These are phyloP conservation scores for Hypoxylon sp. DNA, from an alignment of 2,329 filamentous ascomycete genomes.

Conservation along the genomic window DNA sequence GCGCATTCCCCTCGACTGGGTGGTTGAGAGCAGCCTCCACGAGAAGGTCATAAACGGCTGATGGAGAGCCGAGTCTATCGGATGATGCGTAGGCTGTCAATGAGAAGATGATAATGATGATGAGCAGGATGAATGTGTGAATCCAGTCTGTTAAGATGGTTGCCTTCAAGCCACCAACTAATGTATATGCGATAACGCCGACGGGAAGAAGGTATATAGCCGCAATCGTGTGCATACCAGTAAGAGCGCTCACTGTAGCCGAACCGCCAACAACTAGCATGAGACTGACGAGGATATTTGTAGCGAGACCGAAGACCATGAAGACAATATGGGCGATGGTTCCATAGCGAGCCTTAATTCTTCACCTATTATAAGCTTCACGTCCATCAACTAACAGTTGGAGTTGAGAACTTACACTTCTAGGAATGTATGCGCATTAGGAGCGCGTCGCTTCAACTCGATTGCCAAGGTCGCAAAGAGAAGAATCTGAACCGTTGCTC, in stretches of 20 bases:
- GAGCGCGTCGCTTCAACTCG: conserved; percentile 87
- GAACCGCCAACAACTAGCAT: conserved; percentile 90
- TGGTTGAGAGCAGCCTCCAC: conserved; percentile 76
- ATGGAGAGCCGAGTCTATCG: conserved; percentile 79
- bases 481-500: conserved; percentile 89
- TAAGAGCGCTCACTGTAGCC: conserved; percentile 79
- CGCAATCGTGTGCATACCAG: conserved; percentile 82
- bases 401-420: conserved; percentile 71
- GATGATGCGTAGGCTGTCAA: conserved; percentile 86
- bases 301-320: conserved; percentile 85
- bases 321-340: conserved; percentile 79
- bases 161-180: conserved; percentile 70
- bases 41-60: conserved; percentile 83
- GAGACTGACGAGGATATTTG: conserved; percentile 88
- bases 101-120: conserved; percentile 89
- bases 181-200: conserved; percentile 85
- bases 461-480: conserved; percentile 93
- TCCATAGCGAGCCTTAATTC: conserved; percentile 51
- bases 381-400: background rate
- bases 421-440: conserved; percentile 88
- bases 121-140: conserved; percentile 86
- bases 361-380: conserved; percentile 29
- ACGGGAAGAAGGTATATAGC: conserved; percentile 88
- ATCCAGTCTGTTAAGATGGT: conserved; percentile 90
- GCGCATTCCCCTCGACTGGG: conserved; percentile 83